Evolutionary conservation across 768 basidiomycete species (phyloP).

Genomic region (Sistotremastrum suecicum): DNA sequence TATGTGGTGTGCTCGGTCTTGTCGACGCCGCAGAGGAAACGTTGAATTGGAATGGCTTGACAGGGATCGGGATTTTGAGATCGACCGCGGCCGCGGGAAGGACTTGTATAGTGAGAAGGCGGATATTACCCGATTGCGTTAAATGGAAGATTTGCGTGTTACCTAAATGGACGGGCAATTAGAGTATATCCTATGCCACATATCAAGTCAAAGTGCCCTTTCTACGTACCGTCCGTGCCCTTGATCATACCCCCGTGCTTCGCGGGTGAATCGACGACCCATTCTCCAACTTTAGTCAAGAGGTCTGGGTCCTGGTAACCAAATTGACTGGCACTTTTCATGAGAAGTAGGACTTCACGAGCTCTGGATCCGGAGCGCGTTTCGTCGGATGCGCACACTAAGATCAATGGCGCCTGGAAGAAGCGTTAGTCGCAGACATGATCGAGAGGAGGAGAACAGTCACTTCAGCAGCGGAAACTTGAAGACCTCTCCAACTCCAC

Average conservation of each 20-base stretch:
- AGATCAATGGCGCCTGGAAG: conserved; percentile 6
- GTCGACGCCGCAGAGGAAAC: not conserved
- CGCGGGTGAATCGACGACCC: conserved; percentile 36
- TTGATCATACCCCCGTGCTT: conserved; percentile 30
- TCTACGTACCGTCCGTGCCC: conserved; percentile 31
- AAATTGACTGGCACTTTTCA: too few species aligned
- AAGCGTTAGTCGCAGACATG: not conserved
- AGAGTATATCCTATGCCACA: conserved; percentile 4
- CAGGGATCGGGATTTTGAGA: too few species aligned
- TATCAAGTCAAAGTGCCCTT: not conserved
- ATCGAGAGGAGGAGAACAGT: conserved; percentile 9
- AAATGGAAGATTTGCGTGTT: too few species aligned
- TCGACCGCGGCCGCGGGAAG: too few species aligned
- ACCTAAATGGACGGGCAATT: too few species aligned
- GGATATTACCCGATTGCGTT: too few species aligned
- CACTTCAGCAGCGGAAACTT: conserved; percentile 14
- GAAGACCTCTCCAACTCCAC: conserved; percentile 23
- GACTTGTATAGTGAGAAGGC: too few species aligned
- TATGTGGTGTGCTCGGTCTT: too few species aligned
- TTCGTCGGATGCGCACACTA: conserved; percentile 4
- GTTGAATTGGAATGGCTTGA: not conserved
- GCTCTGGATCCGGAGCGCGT: not conserved
- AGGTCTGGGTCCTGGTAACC: too few species aligned
- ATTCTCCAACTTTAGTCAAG: conserved; percentile 29
- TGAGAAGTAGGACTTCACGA: too few species aligned